A percentile compares a stretch with the other conserved stretches of the same genome.
These are phyloP conservation scores for Solanum sitiens DNA, from an alignment of 257 asterid species.

Conservation along the genomic window DNA sequence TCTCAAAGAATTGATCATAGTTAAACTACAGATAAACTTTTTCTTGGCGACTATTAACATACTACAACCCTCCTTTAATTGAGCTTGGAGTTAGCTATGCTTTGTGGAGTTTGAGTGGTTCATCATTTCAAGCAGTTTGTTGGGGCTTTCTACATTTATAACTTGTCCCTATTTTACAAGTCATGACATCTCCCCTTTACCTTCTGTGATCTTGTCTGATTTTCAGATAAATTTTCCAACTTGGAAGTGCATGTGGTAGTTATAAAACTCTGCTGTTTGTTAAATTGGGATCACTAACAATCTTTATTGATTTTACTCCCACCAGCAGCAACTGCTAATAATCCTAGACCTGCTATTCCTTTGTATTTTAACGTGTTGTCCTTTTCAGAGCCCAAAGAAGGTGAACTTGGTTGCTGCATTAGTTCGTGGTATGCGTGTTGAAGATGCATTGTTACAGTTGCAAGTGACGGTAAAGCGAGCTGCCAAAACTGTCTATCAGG, in stretches of 20 bases:
- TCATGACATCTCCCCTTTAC: not conserved
- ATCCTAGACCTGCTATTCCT: not conserved
- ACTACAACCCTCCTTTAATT: not conserved
- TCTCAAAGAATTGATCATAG: not conserved
- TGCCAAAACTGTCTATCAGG: constrained; percentile 93
- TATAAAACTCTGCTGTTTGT: not conserved
- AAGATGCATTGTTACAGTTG: constrained; percentile 91
- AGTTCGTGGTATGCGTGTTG: constrained; percentile 97
- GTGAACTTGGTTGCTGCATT: constrained; percentile 85
- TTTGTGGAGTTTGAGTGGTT: not conserved
- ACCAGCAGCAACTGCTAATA: not conserved
- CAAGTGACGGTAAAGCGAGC: constrained; percentile 92
- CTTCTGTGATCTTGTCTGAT: not conserved
- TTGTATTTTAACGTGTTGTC: not conserved
- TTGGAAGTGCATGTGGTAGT: not conserved
- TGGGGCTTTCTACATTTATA: not conserved
- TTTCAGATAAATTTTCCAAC: not conserved
- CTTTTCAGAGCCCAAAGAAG: constrained; percentile 83
- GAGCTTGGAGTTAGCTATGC: not conserved
- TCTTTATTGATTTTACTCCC: not conserved
- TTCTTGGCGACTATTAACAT: not conserved
- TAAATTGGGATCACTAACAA: not conserved
- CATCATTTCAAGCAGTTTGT: not conserved
- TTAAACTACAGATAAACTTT: not conserved
- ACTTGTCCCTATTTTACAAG: not conserved